These are phyloP conservation scores for Coccinonectria pachysandricola DNA, from an alignment of 2,329 filamentous ascomycete species.

Conservation along the genomic window DNA sequence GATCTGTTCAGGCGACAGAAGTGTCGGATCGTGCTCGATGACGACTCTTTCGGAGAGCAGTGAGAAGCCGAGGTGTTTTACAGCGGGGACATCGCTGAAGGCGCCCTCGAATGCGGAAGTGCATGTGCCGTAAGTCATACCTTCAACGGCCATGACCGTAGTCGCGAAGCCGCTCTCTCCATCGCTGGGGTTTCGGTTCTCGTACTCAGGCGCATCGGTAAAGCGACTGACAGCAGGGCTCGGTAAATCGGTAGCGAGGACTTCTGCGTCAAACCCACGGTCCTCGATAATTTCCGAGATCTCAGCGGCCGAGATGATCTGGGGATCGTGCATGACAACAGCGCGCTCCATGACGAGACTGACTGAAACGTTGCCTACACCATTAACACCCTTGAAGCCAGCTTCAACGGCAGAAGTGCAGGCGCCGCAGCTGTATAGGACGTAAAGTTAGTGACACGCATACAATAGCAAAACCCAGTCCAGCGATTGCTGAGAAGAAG, in stretches of 20 bases:
- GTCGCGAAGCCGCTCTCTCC: conserved; percentile 37
- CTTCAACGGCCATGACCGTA: conserved; percentile 69
- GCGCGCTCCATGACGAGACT: conserved; percentile 92
- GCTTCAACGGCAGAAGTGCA: conserved; percentile 94
- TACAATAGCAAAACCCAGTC: background rate
- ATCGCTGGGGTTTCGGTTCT: too few species aligned
- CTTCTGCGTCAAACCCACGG: conserved; percentile 79
- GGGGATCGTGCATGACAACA: conserved; percentile 82
- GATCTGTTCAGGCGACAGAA: conserved; percentile 43
- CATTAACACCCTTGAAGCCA: conserved; percentile 73
- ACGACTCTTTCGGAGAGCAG: conserved; percentile 77
- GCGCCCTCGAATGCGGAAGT: conserved; percentile 76
- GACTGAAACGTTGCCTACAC: conserved; percentile 78
- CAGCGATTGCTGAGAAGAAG: conserved; percentile 1
- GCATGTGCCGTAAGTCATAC: conserved; percentile 88
- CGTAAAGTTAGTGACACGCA: conserved; percentile 20
- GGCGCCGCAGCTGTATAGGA: conserved; percentile 67
- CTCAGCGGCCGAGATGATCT: conserved; percentile 60
- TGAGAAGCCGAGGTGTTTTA: conserved; percentile 72
- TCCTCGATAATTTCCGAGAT: conserved; percentile 84
- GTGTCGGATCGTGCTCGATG: conserved; percentile 61
- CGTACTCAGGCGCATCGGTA: conserved; percentile 22
- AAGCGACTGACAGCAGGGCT: conserved; percentile 35
- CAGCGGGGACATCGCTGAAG: conserved; percentile 63
- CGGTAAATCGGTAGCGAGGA: conserved; percentile 72